Evolutionary conservation across 148 eudicot species (phyloP).

Genomic region (Pharnaceum exiguum): DNA sequence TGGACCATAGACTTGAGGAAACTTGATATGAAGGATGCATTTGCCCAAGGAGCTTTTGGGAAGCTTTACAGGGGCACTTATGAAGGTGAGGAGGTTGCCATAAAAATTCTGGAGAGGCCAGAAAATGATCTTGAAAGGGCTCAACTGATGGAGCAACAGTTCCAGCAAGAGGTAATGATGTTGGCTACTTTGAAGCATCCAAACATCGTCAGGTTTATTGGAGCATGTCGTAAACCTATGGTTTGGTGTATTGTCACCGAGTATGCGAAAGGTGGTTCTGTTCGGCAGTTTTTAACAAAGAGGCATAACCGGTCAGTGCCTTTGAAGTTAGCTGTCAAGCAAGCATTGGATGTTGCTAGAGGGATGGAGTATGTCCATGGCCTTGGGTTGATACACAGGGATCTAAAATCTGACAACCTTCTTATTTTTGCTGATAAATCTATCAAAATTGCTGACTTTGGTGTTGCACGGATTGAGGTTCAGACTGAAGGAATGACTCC

Average conservation of each 20-base stretch:
- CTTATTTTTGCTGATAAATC: conserved; percentile 82
- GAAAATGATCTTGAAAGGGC: conserved; percentile 86
- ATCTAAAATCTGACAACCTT: conserved; percentile 91
- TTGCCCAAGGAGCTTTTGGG: conserved; percentile 98
- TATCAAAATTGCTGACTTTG: conserved; percentile 97
- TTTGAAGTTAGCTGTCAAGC: conserved; percentile 86
- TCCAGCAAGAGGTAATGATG: conserved; percentile 99
- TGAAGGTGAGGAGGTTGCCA: conserved; percentile 92
- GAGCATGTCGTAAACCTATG: conserved; percentile 94
- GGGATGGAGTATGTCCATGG: conserved; percentile 98
- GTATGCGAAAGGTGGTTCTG: conserved; percentile 97
- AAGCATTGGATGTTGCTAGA: conserved; percentile 97
- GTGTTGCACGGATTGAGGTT: conserved; percentile 97
- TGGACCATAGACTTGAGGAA: conserved; percentile 93
- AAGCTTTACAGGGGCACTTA: conserved; percentile 93
- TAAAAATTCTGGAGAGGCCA: conserved; percentile 94
- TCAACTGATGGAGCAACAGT: conserved; percentile 92
- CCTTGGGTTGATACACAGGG: conserved; percentile 78
- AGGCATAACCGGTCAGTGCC: conserved; percentile 87
- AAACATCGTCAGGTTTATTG: conserved; percentile 90
- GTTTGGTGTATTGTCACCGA: conserved; percentile 99
- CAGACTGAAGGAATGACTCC: conserved; percentile 99
- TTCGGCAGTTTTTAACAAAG: conserved; percentile 79
- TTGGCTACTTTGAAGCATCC: conserved; percentile 87
- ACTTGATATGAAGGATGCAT: conserved; percentile 85